Conservation (phyloP, 2,329 filamentous ascomycete genomes). For the Scedosporium minutisporum region DNA sequence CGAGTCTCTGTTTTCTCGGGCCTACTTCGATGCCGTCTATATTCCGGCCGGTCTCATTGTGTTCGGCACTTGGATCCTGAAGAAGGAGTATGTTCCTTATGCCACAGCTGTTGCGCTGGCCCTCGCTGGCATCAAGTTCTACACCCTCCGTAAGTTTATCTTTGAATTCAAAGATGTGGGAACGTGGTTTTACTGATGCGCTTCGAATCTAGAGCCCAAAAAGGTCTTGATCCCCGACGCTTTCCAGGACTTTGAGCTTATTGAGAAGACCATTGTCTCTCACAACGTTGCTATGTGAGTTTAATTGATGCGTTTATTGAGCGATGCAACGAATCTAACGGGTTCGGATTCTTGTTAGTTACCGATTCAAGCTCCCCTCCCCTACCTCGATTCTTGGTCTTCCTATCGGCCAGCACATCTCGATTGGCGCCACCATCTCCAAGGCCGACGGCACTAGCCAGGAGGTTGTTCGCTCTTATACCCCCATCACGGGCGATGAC, state of each 20-base stretch:
- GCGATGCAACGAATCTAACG: neutral
- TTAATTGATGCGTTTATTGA: neutral
- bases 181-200: neutral
- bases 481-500: conserved; percentile 81
- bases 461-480: conserved; percentile 86
- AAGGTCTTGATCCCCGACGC: conserved; percentile 77
- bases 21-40: conserved; percentile 71
- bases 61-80: conserved; percentile 65
- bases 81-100: conserved; percentile 66
- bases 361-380: conserved; percentile 81
- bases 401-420: conserved; percentile 98
- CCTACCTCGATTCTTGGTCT: conserved; percentile 79
- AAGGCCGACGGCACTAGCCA: conserved; percentile 63
- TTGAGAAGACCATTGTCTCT: conserved; percentile 89
- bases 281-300: conserved; percentile 94
- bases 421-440: conserved; percentile 68
- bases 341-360: conserved; percentile 38
- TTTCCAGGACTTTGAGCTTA: conserved; percentile 88
- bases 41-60: conserved; percentile 74
- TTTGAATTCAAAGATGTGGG: neutral
- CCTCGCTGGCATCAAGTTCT: conserved; percentile 64
- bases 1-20: conserved; percentile 40
- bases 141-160: conserved; percentile 52
- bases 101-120: conserved; percentile 57
- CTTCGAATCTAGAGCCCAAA: conserved; percentile 48